phyloP scores from a whole-genome alignment of 2,329 filamentous ascomycete species.

The Davidsoniella eucalypti region DNA sequence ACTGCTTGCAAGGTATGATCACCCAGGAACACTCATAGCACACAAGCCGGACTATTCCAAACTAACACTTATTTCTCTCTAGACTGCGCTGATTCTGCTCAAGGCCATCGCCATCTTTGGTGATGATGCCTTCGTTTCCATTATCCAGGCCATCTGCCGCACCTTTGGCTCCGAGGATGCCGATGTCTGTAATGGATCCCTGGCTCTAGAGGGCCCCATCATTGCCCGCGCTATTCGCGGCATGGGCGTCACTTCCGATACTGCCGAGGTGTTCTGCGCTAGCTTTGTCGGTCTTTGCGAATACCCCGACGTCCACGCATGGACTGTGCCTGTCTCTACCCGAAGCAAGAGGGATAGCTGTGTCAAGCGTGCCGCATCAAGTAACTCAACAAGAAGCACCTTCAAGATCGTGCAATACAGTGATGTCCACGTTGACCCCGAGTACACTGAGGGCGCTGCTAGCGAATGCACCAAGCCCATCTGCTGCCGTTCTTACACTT shows the following conservation, averaged over 20 bases:
- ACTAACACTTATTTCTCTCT: not conserved
- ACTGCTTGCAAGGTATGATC: slow-evolving; percentile 17
- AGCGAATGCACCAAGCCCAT: slow-evolving; percentile 41
- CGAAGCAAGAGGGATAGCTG: slow-evolving; percentile 12
- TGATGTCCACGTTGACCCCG: slow-evolving; percentile 41
- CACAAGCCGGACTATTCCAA: slow-evolving; percentile 9
- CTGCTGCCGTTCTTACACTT: slow-evolving; percentile 37
- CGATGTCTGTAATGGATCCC: slow-evolving; percentile 38
- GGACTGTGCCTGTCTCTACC: slow-evolving; percentile 20
- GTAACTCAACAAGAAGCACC: slow-evolving; percentile 20
- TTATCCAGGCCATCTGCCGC: slow-evolving; percentile 20
- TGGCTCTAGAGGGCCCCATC: slow-evolving; percentile 35
- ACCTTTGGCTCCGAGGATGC: slow-evolving; percentile 29
- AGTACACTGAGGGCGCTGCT: slow-evolving; percentile 36
- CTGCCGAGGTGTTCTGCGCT: slow-evolving; percentile 34
- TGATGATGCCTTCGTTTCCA: slow-evolving; percentile 24
- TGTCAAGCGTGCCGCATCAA: slow-evolving; percentile 21
- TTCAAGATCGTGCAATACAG: slow-evolving; percentile 42
- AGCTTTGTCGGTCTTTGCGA: slow-evolving; percentile 37
- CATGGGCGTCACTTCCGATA: slow-evolving; percentile 31
- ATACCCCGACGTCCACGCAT: slow-evolving; percentile 28
- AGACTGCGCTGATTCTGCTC: slow-evolving; percentile 18
- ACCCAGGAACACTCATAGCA: not conserved
- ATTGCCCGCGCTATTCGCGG: slow-evolving; percentile 31
- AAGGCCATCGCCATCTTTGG: slow-evolving; percentile 28